These are phyloP conservation scores for Colletotrichum viniferum DNA, from an alignment of 2,329 filamentous ascomycete genomes.

Conservation along the genomic window DNA sequence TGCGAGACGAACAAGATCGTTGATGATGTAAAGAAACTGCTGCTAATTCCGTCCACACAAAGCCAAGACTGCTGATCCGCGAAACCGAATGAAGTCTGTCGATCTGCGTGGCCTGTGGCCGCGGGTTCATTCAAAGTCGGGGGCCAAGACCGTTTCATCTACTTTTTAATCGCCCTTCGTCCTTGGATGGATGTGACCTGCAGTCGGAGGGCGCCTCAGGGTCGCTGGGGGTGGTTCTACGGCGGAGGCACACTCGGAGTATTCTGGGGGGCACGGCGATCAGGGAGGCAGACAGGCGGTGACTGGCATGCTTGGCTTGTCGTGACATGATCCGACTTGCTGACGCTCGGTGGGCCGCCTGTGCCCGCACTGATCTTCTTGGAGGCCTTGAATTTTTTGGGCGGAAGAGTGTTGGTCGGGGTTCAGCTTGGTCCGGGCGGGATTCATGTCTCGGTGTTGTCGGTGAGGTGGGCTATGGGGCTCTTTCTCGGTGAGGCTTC, in stretches of 20 bases:
- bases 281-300: background rate
- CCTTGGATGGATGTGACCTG: background rate
- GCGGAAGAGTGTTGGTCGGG: background rate
- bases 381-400: background rate
- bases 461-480: background rate
- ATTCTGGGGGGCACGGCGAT: background rate
- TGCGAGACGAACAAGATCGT: no score
- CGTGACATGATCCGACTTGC: background rate
- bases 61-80: background rate
- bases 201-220: background rate
- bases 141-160: background rate
- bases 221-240: background rate
- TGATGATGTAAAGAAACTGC: background rate
- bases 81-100: background rate
- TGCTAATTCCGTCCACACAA: background rate
- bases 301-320: background rate
- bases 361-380: background rate
- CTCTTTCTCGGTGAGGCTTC: background rate
- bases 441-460: background rate
- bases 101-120: background rate
- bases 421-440: background rate
- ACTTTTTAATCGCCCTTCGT: background rate
- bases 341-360: background rate
- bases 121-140: background rate
- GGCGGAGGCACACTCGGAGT: background rate